Base-by-base conservation (phyloP, 2,329 filamentous ascomycete genomes). In the Cladosporium sp. region DNA sequence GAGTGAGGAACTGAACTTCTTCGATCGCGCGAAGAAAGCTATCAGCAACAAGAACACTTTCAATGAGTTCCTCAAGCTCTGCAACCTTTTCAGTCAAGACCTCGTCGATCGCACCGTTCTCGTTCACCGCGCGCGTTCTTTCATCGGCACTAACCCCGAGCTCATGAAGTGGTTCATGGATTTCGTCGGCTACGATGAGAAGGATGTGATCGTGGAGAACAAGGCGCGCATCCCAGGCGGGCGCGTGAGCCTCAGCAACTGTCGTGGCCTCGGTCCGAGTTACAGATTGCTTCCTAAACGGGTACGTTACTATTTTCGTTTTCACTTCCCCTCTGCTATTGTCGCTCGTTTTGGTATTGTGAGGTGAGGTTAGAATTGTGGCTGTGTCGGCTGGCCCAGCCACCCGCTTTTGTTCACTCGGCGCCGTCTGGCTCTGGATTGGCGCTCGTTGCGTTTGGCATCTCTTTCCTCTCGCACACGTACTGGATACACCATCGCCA, bases 1-100 rank as follows among this genome's bases (percentile, higher is more conserved):
- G 22, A 83, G 86, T 55, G 93, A 97, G 58, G 93, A 97, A 69
- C 81, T 97, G 53, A 86, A 86, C 1, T 97, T 97, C 75, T 99
- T 99, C 66, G 94, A 99, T 61, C 87, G 91, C 7, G 91, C 94
- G 17, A 97, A 97, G 81, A 99, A 99, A 74, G 93, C 88, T 68
- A 90, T 99, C 58, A 87, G 88, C 60, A 97, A 97, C 73, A 89
- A 96, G 71, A 89, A 90, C 57, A 88, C 88, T 2, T 95, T 96
- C 82, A 92, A 90, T 66, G 94, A 99, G 72, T 99, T 99, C 73
- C 76, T 99, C 62, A 99, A 99, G 77, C 84, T 99, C 6, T 94
- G 93, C 78, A 99, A 97, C 65, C 81, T 99, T 28, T 99, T 91
- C 76, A 94, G 89, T 20, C 90, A 96, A 66, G 92, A 95, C 64